Evolutionary conservation across 1,284 basidiomycete species (phyloP).

Genomic region (Apiotrichum gamsii): DNA sequence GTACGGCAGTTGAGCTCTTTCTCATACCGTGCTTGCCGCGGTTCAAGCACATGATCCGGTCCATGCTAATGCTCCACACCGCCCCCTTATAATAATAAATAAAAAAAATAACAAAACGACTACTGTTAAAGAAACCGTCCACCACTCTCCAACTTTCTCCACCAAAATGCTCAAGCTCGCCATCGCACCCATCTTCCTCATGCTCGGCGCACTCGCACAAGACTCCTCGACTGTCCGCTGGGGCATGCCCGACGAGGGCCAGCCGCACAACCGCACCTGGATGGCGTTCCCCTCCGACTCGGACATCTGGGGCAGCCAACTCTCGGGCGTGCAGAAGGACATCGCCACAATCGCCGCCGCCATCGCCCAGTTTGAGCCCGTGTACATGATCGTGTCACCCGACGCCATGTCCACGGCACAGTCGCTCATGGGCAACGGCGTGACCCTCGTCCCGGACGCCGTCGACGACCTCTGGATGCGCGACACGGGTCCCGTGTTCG

Average conservation of each 20-base stretch:
- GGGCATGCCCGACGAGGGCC: slow-evolving; percentile 8
- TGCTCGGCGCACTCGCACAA: too few species aligned
- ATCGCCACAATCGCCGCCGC: background rate
- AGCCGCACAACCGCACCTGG: slow-evolving; percentile 3
- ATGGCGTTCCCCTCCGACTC: slow-evolving; percentile 1
- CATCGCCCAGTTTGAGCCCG: slow-evolving; percentile 5
- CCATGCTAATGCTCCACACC: too few species aligned
- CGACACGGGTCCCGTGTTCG: slow-evolving; percentile 1
- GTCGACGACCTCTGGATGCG: slow-evolving; percentile 3
- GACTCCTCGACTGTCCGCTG: background rate
- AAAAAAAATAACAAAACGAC: too few species aligned
- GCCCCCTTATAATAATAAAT: too few species aligned
- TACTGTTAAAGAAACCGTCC: too few species aligned
- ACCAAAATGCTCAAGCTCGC: too few species aligned
- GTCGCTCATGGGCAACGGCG: background rate
- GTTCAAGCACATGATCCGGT: too few species aligned
- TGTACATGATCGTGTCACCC: background rate
- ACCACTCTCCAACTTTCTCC: too few species aligned
- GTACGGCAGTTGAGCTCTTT: too few species aligned
- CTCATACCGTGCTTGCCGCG: too few species aligned
- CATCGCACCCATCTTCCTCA: too few species aligned
- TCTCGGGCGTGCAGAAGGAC: background rate
- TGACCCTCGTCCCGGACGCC: background rate
- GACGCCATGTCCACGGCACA: background rate
- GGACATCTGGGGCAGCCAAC: background rate